Evolutionary conservation across 176 grass and related monocot species (phyloP).

Genomic region (Rhynchospora breviuscula): DNA sequence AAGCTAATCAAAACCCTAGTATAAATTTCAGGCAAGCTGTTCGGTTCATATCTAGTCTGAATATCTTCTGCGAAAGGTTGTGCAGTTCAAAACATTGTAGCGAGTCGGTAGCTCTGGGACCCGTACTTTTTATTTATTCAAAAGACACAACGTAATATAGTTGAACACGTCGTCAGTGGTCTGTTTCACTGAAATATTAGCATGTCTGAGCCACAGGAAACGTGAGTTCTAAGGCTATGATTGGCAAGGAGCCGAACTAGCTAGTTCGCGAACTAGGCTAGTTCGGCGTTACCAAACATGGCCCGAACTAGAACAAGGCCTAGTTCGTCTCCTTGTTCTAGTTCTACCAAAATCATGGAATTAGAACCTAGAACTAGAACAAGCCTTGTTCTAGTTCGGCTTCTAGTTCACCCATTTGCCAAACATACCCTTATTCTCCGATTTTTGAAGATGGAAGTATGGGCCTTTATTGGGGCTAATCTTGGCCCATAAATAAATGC

Average conservation of each 20-base stretch:
- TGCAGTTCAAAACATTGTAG: background rate
- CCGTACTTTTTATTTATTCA: background rate
- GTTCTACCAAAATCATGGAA: no score
- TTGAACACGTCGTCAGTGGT: no score
- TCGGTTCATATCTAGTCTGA: background rate
- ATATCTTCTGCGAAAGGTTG: background rate
- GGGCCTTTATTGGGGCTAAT: background rate
- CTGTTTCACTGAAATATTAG: no score
- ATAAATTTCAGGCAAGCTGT: background rate
- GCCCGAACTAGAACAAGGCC: no score
- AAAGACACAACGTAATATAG: no score
- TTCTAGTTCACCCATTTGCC: no score
- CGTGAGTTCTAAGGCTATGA: background rate
- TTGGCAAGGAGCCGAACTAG: no score
- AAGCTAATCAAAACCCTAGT: conserved; percentile 12
- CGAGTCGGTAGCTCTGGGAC: background rate
- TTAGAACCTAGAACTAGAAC: no score
- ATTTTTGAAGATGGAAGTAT: background rate
- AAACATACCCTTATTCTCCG: background rate
- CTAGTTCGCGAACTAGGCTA: no score
- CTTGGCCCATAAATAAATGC: background rate
- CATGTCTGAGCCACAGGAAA: background rate
- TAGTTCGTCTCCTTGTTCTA: no score
- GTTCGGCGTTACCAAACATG: no score
- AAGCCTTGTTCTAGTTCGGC: no score